phyloP scores from a whole-genome alignment of 257 asterid genomes.

The Primulina eburnea region DNA sequence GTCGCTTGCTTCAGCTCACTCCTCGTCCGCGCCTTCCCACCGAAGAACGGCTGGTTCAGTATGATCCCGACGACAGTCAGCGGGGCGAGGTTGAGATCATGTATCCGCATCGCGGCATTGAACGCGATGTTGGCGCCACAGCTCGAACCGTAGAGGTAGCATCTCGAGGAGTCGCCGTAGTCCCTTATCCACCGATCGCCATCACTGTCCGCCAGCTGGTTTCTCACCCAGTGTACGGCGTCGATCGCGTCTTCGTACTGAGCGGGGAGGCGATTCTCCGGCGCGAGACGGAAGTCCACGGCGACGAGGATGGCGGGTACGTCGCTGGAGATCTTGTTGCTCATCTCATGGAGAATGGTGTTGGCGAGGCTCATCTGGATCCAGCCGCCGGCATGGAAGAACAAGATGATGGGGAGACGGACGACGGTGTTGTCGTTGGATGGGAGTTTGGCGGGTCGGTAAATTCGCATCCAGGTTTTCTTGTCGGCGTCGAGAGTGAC shows the following conservation, averaged over 20 bases:
- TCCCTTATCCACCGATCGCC: constrained; percentile 73
- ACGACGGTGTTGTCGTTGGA: constrained; percentile 47
- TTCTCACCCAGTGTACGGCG: constrained; percentile 56
- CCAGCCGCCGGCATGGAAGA: constrained; percentile 73
- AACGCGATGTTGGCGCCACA: constrained; percentile 70
- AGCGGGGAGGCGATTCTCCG: constrained; percentile 80
- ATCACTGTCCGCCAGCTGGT: constrained; percentile 34
- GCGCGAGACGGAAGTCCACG: constrained; percentile 74
- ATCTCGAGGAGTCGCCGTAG: constrained; percentile 59
- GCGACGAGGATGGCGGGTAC: constrained; percentile 60
- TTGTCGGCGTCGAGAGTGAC: constrained; percentile 46
- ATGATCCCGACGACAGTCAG: constrained; percentile 49
- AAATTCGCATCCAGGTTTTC: constrained; percentile 74
- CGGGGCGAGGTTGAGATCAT: constrained; percentile 45
- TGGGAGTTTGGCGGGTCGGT: constrained; percentile 59
- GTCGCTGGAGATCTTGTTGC: constrained; percentile 46
- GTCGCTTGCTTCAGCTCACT: constrained; percentile 75
- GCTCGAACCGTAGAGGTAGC: constrained; percentile 63
- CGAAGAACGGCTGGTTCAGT: constrained; percentile 72
- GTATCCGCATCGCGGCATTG: constrained; percentile 45
- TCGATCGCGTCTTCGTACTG: constrained; percentile 81
- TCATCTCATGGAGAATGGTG: constrained; percentile 46
- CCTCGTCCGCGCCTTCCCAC: constrained; percentile 59
- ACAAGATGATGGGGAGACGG: constrained; percentile 70
- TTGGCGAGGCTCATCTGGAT: constrained; percentile 42